phyloP scores from a whole-genome alignment of 225 moss, liverwort and hornwort species.

The Bryum argenteum region DNA sequence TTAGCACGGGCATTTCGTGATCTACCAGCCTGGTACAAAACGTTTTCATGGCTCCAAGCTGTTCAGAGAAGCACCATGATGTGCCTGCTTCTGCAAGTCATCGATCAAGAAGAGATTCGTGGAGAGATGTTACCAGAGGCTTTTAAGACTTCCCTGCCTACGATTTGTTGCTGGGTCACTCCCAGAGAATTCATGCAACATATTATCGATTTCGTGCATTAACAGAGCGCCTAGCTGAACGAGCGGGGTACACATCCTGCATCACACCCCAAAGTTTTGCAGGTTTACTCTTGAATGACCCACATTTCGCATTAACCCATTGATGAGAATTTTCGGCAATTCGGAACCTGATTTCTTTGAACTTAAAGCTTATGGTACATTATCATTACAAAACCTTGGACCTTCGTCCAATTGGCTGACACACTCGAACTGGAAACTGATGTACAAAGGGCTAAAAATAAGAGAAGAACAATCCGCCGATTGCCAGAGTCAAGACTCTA shows the following conservation, averaged over 20 bases:
- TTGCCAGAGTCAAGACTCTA: constrained; percentile 25
- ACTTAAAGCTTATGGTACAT: constrained; percentile 27
- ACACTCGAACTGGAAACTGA: constrained; percentile 18
- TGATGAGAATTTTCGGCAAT: background rate
- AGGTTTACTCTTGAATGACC: background rate
- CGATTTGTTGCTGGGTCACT: background rate
- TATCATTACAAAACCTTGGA: constrained; percentile 22
- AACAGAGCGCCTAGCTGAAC: background rate
- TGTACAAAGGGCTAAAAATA: constrained; percentile 16
- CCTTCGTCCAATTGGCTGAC: constrained; percentile 18
- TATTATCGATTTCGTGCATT: background rate
- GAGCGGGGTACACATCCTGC: background rate
- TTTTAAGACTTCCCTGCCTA: background rate
- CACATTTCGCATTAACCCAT: background rate
- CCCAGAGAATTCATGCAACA: background rate
- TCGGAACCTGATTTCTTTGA: background rate
- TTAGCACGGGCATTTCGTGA: no score
- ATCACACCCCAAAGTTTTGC: background rate
- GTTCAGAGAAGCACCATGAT: background rate
- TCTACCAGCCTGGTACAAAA: background rate
- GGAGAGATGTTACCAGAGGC: background rate
- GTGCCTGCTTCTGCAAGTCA: background rate
- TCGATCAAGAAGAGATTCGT: background rate
- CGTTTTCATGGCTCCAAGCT: background rate
- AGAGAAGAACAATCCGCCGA: constrained; percentile 16